A percentile compares a stretch with the other conserved stretches of the same genome.
phyloP scores from a whole-genome alignment of 108 stramenopile species.

The Cylindrotheca closterium region DNA sequence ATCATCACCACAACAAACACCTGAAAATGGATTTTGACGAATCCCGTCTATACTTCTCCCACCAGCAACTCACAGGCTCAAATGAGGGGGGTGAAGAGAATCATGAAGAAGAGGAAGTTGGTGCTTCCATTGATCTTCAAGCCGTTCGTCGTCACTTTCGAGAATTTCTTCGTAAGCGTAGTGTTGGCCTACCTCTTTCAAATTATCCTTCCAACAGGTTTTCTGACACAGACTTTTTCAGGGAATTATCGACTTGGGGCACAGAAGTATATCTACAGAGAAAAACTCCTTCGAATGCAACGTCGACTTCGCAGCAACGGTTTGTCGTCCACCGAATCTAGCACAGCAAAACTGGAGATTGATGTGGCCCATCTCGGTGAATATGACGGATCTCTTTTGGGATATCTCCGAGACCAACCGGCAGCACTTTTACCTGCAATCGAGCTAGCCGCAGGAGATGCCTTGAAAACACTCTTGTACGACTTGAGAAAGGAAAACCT shows the following conservation, averaged over 20 bases:
- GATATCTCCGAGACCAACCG: conserved; percentile 65
- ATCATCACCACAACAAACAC: too few species aligned
- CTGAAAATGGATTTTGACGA: conserved; percentile 89
- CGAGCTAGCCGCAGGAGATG: conserved; percentile 75
- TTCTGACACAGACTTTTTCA: background rate
- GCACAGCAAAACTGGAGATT: conserved; percentile 54
- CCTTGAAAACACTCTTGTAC: conserved; percentile 66
- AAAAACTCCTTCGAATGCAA: conserved; percentile 80
- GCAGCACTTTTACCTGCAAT: conserved; percentile 62
- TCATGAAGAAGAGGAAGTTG: conserved; percentile 9
- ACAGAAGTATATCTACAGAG: conserved; percentile 75
- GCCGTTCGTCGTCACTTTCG: conserved; percentile 81
- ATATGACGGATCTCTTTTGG: conserved; percentile 81
- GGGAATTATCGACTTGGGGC: conserved; percentile 83
- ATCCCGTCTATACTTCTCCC: conserved; percentile 81
- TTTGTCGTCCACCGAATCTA: conserved; percentile 16
- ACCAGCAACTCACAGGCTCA: conserved; percentile 69
- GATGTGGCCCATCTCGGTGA: conserved; percentile 85
- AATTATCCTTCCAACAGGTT: conserved; percentile 15
- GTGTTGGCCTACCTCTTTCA: background rate
- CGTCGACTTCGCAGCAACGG: conserved; percentile 38
- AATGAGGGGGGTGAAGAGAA: conserved; percentile 7
- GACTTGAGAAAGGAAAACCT: conserved; percentile 25
- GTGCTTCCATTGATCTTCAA: conserved; percentile 34
- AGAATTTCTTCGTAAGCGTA: conserved; percentile 79